A percentile compares a stretch with the other conserved stretches of the same genome.
These are phyloP conservation scores for Hypholoma fasciculare DNA, from an alignment of 768 basidiomycete genomes.

Conservation along the genomic window DNA sequence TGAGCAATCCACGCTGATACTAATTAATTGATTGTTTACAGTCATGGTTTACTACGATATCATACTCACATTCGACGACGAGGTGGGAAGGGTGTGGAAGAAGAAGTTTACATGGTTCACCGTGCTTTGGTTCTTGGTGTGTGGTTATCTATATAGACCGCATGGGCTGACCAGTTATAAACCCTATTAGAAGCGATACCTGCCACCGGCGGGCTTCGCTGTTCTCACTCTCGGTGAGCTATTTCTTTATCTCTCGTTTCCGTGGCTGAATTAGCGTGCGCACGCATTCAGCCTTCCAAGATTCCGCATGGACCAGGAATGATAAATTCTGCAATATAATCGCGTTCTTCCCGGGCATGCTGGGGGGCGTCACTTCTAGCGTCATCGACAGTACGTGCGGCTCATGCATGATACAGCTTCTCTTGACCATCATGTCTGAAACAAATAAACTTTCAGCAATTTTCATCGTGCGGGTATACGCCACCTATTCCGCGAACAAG, in stretches of 20 bases:
- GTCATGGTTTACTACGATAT: constrained; percentile 10
- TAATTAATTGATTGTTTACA: constrained; percentile 4
- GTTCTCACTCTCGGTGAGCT: constrained; percentile 1
- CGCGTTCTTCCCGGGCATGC: constrained; percentile 6
- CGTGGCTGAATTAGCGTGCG: neutral
- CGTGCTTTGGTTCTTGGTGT: constrained; percentile 1
- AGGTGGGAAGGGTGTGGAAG: constrained; percentile 5
- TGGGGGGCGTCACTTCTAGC: neutral
- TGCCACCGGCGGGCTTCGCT: constrained; percentile 6
- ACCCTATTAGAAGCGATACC: constrained; percentile 4
- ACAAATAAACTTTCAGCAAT: neutral
- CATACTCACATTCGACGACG: constrained; percentile 5
- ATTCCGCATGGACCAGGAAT: constrained; percentile 1
- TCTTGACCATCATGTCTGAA: neutral
- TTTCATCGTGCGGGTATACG: constrained; percentile 5
- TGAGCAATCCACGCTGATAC: neutral
- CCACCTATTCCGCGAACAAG: neutral
- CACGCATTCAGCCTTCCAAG: constrained; percentile 7
- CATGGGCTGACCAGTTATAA: no score
- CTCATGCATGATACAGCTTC: neutral
- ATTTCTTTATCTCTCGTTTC: no score
- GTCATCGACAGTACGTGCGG: constrained; percentile 3
- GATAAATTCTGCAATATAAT: neutral
- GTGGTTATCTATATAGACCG: neutral
- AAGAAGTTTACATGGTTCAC: constrained; percentile 8